Conservation (phyloP, 306 rosid species). For the Urtica urens region DNA sequence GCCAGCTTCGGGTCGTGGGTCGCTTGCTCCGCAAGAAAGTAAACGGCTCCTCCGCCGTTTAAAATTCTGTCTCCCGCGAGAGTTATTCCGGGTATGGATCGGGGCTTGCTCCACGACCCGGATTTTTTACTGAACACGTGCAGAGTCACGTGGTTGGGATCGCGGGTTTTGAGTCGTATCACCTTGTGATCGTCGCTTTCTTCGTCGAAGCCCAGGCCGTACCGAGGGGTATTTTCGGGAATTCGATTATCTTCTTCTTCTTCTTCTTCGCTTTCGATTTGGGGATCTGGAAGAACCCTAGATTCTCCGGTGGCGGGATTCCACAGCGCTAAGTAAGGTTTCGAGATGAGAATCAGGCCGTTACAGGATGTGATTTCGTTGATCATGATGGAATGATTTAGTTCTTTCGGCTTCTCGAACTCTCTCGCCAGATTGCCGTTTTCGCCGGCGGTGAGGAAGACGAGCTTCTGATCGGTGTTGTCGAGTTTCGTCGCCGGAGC, state of each 20-base stretch:
- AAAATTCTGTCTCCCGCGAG: too few relatives aligned
- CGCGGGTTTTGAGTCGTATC: too few relatives aligned
- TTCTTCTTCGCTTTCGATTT: too few relatives aligned
- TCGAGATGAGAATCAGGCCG: background rate
- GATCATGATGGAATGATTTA: too few relatives aligned
- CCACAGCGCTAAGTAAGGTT: background rate
- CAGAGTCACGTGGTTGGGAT: too few relatives aligned
- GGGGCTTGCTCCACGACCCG: too few relatives aligned
- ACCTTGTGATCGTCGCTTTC: background rate
- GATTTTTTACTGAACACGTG: too few relatives aligned
- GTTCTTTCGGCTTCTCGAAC: too few relatives aligned
- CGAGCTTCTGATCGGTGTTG: background rate
- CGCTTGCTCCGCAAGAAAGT: too few relatives aligned
- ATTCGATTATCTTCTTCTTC: background rate
- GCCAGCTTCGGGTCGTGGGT: too few relatives aligned
- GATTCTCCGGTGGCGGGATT: background rate
- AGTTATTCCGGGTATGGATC: too few relatives aligned
- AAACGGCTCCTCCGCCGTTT: too few relatives aligned
- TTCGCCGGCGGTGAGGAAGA: background rate
- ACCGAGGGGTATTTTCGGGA: background rate
- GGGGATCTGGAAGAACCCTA: background rate
- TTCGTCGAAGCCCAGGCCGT: background rate
- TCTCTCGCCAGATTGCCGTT: background rate
- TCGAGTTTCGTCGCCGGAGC: background rate
- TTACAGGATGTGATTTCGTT: background rate